Conservation (phyloP, 2,329 filamentous ascomycete genomes). For the Hortaea sp. region DNA sequence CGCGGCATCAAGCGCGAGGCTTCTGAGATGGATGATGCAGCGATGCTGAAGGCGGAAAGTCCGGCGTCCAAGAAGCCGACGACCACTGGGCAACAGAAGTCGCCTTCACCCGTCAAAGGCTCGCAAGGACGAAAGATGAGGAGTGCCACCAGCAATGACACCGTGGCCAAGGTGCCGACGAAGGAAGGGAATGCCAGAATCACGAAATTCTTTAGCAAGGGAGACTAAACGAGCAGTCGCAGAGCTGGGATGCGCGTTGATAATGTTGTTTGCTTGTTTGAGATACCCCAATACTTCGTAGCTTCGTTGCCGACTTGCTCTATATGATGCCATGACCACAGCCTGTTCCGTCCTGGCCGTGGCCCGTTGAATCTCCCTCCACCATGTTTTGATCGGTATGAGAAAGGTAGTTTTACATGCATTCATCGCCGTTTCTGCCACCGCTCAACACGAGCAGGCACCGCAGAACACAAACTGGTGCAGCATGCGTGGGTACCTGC, state of each 20-base stretch:
- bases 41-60: conserved; percentile 16
- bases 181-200: conserved; percentile 47
- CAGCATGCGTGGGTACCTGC: too few species aligned
- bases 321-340: too few species aligned
- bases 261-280: neutral
- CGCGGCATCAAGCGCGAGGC: conserved; percentile 40
- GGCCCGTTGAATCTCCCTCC: too few species aligned
- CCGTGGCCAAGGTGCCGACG: conserved; percentile 34
- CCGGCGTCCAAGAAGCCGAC: conserved; percentile 16
- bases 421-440: too few species aligned
- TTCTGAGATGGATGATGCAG: conserved; percentile 25
- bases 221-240: conserved; percentile 8
- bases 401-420: too few species aligned
- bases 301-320: neutral
- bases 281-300: neutral
- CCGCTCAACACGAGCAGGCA: too few species aligned
- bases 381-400: too few species aligned
- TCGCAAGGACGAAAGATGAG: conserved; percentile 32
- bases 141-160: conserved; percentile 49
- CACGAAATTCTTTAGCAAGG: conserved; percentile 47
- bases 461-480: too few species aligned
- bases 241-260: neutral
- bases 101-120: conserved; percentile 14
- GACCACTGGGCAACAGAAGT: neutral
- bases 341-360: too few species aligned